Conservation (phyloP, 225 moss, liverwort and hornwort genomes). For the Sphagnum contortum region DNA sequence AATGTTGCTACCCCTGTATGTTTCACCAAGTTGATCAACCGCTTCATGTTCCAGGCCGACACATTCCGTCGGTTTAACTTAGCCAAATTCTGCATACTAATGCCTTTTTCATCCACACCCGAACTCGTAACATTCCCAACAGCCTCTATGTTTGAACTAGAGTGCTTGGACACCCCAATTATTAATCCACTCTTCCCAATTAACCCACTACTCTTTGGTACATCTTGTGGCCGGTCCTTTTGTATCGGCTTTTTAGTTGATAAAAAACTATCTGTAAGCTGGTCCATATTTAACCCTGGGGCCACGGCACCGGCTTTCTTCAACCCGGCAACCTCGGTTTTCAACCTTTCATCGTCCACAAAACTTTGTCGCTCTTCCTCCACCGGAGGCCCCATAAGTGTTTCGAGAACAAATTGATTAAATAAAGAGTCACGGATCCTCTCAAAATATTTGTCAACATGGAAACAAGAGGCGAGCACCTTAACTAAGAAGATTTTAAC, state of each 20-base stretch:
- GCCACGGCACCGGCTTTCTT: conserved; percentile 32
- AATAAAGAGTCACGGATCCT: conserved; percentile 87
- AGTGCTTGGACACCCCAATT: too few relatives aligned
- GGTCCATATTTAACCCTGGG: conserved; percentile 14
- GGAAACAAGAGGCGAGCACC: conserved; percentile 78
- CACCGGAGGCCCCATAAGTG: conserved; percentile 27
- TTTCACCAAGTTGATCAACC: conserved; percentile 32
- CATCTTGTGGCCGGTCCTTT: too few relatives aligned
- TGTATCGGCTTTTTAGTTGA: too few relatives aligned
- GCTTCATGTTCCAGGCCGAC: conserved; percentile 59
- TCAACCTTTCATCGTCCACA: conserved; percentile 20
- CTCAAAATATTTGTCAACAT: conserved; percentile 84
- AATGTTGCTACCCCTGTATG: conserved; percentile 29
- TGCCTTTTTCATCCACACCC: background rate
- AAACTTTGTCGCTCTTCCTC: conserved; percentile 9
- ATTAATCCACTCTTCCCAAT: too few relatives aligned
- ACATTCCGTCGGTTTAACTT: conserved; percentile 29
- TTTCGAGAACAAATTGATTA: conserved; percentile 83
- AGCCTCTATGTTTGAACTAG: too few relatives aligned
- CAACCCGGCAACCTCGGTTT: conserved; percentile 27
- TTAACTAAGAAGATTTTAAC: conserved; percentile 76
- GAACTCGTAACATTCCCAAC: too few relatives aligned
- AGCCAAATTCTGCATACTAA: conserved; percentile 26
- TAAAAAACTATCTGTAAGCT: too few relatives aligned
- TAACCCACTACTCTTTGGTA: too few relatives aligned